A percentile compares a stretch with the other conserved stretches of the same genome.
phyloP scores from a whole-genome alignment of 306 rosid genomes.

The Lathyrus sativus region DNA sequence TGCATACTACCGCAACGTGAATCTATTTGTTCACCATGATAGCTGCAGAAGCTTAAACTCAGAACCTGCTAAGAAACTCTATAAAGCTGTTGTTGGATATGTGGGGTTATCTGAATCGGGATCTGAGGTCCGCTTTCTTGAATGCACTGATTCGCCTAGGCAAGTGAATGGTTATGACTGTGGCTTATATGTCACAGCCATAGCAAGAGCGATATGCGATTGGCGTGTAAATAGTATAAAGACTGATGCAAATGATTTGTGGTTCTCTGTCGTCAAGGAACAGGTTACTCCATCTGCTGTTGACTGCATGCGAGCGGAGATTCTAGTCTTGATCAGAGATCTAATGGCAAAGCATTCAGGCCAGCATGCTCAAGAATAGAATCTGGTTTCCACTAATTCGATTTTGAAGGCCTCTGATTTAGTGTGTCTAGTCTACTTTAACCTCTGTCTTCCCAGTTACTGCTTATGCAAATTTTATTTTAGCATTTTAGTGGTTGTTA shows the following conservation, averaged over 20 bases:
- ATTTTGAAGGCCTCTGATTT: neutral
- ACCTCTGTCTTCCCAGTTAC: neutral
- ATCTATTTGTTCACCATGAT: conserved; percentile 77
- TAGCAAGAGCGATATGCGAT: conserved; percentile 63
- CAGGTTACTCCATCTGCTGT: conserved; percentile 61
- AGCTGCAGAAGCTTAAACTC: conserved; percentile 53
- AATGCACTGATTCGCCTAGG: conserved; percentile 60
- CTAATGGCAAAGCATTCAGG: conserved; percentile 56
- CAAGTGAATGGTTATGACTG: conserved; percentile 85
- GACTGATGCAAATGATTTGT: conserved; percentile 42
- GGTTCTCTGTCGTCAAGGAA: conserved; percentile 66
- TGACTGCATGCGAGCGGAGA: conserved; percentile 61
- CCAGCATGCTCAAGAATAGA: neutral
- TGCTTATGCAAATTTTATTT: conserved; percentile 13
- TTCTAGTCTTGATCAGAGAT: conserved; percentile 59
- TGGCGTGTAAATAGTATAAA: conserved; percentile 52
- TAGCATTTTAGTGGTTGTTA: neutral
- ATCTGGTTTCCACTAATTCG: neutral
- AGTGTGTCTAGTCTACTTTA: neutral
- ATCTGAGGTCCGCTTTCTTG: conserved; percentile 46
- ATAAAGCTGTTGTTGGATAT: conserved; percentile 54
- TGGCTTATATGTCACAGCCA: conserved; percentile 77
- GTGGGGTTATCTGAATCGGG: conserved; percentile 43
- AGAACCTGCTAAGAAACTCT: conserved; percentile 58
- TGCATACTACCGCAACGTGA: conserved; percentile 60